These are phyloP conservation scores for Turritis glabra DNA, from an alignment of 345 rosid genomes.

Conservation along the genomic window DNA sequence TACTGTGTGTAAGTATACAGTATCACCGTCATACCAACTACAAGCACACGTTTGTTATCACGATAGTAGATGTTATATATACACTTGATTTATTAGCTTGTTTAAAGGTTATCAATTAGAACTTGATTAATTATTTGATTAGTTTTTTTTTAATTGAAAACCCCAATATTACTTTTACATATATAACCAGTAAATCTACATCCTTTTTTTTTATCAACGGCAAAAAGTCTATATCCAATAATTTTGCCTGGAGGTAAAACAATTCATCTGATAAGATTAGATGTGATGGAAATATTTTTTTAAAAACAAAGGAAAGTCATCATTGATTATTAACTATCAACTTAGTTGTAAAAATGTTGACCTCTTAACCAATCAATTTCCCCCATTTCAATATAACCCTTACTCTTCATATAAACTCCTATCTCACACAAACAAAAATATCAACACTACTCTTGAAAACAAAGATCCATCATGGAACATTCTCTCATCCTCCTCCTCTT, in stretches of 20 bases:
- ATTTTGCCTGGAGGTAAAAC: constrained; percentile 9
- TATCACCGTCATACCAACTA: constrained; percentile 1
- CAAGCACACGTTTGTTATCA: neutral
- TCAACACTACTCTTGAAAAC: neutral
- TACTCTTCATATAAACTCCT: constrained; percentile 26
- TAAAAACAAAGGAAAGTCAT: neutral
- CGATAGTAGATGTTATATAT: neutral
- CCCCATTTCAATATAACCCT: constrained; percentile 10
- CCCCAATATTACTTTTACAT: neutral
- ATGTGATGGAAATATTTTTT: constrained; percentile 12
- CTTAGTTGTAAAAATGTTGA: constrained; percentile 36
- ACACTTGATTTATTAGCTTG: neutral
- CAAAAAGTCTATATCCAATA: neutral
- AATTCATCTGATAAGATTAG: constrained; percentile 26
- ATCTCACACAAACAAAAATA: constrained; percentile 17
- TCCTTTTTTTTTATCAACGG: neutral
- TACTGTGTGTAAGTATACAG: neutral
- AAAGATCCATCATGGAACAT: constrained; percentile 28
- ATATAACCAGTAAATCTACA: neutral
- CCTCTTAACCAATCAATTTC: constrained; percentile 35
- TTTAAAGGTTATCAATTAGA: neutral
- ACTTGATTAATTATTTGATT: neutral
- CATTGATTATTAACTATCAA: constrained; percentile 16
- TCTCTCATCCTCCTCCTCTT: constrained; percentile 18
- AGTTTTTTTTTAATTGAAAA: neutral